Percentiles rank a stretch among this genome's conserved stretches.
phyloP scores from a whole-genome alignment of 192 early-diverging fungal species.

The Spizellomyces sp. region DNA sequence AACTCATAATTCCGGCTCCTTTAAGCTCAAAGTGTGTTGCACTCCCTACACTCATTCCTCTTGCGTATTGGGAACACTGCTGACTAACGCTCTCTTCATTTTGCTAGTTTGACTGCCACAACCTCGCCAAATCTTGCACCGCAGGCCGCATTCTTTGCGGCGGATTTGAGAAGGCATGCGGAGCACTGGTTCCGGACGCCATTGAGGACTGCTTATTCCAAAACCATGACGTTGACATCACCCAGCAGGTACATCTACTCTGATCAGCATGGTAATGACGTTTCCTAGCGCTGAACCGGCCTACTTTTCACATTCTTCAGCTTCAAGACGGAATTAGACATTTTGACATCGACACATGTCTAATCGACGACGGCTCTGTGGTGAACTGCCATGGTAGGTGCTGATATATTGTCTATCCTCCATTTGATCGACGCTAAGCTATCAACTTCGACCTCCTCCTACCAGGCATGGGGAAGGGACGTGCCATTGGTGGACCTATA shows the following conservation, averaged over 20 bases:
- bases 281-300: too few relatives aligned
- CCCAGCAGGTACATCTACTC: too few relatives aligned
- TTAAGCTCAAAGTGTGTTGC: conserved; percentile 15
- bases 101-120: conserved; percentile 49
- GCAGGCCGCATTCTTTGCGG: conserved; percentile 26
- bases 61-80: too few relatives aligned
- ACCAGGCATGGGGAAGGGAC: conserved; percentile 5
- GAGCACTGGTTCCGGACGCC: conserved; percentile 8
- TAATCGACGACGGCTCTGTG: conserved; percentile 16
- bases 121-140: conserved; percentile 57
- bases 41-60: too few relatives aligned
- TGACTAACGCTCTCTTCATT: conserved; percentile 43
- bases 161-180: conserved; percentile 18
- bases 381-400: conserved; percentile 25
- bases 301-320: too few relatives aligned
- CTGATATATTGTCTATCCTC: too few relatives aligned
- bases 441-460: too few relatives aligned
- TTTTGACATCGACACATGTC: conserved; percentile 70
- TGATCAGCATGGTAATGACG: too few relatives aligned
- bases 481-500: conserved; percentile 52
- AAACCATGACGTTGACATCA: conserved; percentile 62
- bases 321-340: conserved; percentile 73
- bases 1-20: conserved; percentile 69
- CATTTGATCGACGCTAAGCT: too few relatives aligned
- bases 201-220: conserved; percentile 26